phyloP scores from a whole-genome alignment of 1,284 basidiomycete genomes.

The Ustilago bromivora region DNA sequence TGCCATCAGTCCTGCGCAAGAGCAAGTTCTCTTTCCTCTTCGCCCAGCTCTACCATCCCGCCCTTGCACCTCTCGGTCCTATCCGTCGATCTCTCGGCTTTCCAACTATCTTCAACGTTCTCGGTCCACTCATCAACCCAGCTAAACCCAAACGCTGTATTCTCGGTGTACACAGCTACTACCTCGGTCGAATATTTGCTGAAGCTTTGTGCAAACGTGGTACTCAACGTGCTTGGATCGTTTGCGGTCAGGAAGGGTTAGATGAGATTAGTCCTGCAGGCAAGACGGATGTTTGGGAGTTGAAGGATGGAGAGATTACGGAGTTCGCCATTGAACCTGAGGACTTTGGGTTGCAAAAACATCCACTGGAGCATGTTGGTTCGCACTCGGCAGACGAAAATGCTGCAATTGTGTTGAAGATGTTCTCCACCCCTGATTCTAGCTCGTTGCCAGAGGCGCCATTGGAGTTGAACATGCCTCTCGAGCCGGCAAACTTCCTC shows the following conservation, averaged over 20 bases:
- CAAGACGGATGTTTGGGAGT: constrained; percentile 77
- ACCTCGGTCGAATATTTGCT: constrained; percentile 87
- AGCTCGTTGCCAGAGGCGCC: constrained; percentile 12
- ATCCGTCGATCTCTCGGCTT: constrained; percentile 89
- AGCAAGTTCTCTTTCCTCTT: constrained; percentile 90
- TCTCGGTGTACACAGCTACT: constrained; percentile 86
- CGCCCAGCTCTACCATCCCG: constrained; percentile 91
- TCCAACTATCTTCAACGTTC: constrained; percentile 95
- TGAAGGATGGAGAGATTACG: constrained; percentile 48
- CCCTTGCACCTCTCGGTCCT: constrained; percentile 85
- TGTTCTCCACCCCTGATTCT: constrained; percentile 46
- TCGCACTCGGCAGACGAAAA: constrained; percentile 58
- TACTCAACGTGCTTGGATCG: constrained; percentile 86
- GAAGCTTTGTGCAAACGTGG: constrained; percentile 76
- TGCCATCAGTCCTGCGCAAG: constrained; percentile 47
- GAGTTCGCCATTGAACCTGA: constrained; percentile 58
- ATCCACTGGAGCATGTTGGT: constrained; percentile 60
- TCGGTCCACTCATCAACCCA: constrained; percentile 95
- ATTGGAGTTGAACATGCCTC: constrained; percentile 7
- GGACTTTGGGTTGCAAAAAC: constrained; percentile 59
- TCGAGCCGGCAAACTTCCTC: constrained; percentile 32
- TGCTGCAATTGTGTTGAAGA: constrained; percentile 59
- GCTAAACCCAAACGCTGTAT: constrained; percentile 83
- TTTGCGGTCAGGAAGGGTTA: constrained; percentile 90
- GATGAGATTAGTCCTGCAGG: constrained; percentile 92